Conservation (phyloP, 2,329 filamentous ascomycete genomes). For the Chlorencoelia australis region DNA sequence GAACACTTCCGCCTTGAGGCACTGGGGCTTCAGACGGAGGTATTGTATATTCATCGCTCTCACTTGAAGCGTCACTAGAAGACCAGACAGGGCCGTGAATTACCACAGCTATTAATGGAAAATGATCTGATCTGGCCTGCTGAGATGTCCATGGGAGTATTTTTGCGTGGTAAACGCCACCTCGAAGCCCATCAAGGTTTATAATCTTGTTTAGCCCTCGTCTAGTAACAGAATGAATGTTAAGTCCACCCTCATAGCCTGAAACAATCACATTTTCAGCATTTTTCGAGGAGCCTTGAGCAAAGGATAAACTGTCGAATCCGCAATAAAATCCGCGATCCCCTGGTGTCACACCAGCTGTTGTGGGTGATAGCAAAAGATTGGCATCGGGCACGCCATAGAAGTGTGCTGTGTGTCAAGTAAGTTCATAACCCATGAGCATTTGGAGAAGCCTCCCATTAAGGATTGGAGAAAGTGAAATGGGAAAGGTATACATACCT, state of each 20-base stretch:
- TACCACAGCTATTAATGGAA: slow-evolving; percentile 69
- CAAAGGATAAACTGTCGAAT: slow-evolving; percentile 58
- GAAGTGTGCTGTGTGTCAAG: no score
- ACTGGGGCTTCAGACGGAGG: slow-evolving; percentile 15
- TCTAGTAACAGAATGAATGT: slow-evolving; percentile 64
- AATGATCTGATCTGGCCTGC: slow-evolving; percentile 43
- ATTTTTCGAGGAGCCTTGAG: slow-evolving; percentile 22
- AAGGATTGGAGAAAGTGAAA: no score
- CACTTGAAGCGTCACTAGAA: slow-evolving; percentile 15
- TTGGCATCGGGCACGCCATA: slow-evolving; percentile 68
- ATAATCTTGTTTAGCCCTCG: slow-evolving; percentile 61
- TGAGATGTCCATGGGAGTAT: slow-evolving; percentile 60
- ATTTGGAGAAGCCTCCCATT: no score
- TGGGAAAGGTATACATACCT: no score
- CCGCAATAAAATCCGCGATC: slow-evolving; percentile 69
- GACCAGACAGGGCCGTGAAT: slow-evolving; percentile 63
- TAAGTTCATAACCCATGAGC: no score
- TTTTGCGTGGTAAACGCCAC: slow-evolving; percentile 73
- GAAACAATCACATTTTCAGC: slow-evolving; percentile 60
- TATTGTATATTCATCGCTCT: slow-evolving; percentile 10
- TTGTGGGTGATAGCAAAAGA: slow-evolving; percentile 39
- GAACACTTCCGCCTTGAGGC: slow-evolving; percentile 13
- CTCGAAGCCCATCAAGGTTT: slow-evolving; percentile 65
- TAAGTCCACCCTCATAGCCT: slow-evolving; percentile 71
- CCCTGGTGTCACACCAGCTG: slow-evolving; percentile 48